A percentile compares a stretch with the other conserved stretches of the same genome.
Evolutionary conservation across 768 basidiomycete genomes (phyloP).

Genomic region (Cyathus striatus): DNA sequence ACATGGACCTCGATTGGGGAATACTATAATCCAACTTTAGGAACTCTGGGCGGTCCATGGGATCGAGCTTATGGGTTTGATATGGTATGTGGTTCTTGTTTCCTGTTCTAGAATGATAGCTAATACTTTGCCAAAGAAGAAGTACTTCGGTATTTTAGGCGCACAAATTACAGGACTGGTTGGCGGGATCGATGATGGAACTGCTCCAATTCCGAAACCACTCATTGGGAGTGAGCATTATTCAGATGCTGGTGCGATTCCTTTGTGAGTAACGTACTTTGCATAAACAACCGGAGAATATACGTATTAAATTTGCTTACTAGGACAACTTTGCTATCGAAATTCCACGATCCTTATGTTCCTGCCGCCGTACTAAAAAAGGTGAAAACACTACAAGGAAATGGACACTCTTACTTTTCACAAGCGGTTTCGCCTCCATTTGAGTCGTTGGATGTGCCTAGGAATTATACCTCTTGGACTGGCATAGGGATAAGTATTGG

Average conservation of each 20-base stretch:
- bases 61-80: constrained; percentile 24
- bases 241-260: constrained; percentile 16
- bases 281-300: background rate
- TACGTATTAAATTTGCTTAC: background rate
- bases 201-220: constrained; percentile 18
- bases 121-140: constrained; percentile 7
- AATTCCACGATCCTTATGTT: constrained; percentile 22
- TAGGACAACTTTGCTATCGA: constrained; percentile 18
- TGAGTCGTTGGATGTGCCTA: constrained; percentile 14
- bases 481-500: constrained; percentile 19
- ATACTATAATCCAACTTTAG: constrained; percentile 20
- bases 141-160: constrained; percentile 22
- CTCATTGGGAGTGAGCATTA: constrained; percentile 20
- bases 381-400: constrained; percentile 7
- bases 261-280: constrained; percentile 11
- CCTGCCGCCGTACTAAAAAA: constrained; percentile 8
- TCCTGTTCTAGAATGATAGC: background rate
- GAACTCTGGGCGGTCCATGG: constrained; percentile 21
- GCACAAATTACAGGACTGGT: constrained; percentile 19
- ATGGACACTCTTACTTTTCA: constrained; percentile 11
- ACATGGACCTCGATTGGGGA: constrained; percentile 17
- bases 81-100: constrained; percentile 9
- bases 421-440: constrained; percentile 23
- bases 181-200: constrained; percentile 16
- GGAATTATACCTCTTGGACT: constrained; percentile 24